Conservation (phyloP, 257 asterid species). For the Parsonsia alboflavescens region DNA sequence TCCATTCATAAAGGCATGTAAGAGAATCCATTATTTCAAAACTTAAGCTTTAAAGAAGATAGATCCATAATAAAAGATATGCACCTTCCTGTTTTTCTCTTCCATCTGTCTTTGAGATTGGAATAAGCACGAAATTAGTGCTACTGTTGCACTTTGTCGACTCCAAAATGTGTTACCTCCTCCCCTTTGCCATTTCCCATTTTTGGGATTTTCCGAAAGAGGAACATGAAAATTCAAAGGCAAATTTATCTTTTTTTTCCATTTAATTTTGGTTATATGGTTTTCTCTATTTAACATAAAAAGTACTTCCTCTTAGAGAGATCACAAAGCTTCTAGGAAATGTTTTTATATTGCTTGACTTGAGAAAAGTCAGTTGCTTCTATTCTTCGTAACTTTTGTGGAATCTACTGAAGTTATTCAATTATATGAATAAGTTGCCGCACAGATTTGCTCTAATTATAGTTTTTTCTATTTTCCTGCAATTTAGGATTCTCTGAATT, state of each 20-base stretch:
- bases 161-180: neutral
- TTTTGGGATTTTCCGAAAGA: neutral
- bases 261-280: neutral
- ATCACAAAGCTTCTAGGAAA: neutral
- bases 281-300: neutral
- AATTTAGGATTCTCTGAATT: conserved; percentile 60
- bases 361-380: neutral
- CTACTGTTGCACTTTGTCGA: neutral
- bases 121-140: neutral
- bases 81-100: neutral
- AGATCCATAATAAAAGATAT: neutral
- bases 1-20: neutral
- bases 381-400: neutral
- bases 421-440: neutral
- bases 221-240: neutral
- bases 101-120: neutral
- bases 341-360: neutral
- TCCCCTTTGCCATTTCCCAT: neutral
- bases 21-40: neutral
- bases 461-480: conserved; percentile 2
- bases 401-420: neutral
- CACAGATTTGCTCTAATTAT: neutral
- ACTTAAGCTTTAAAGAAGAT: too few relatives aligned
- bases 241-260: neutral
- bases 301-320: neutral